A percentile compares a stretch with the other conserved stretches of the same genome.
Conservation (phyloP, 1,284 basidiomycete species). For the Anthracocystis walkeri region DNA sequence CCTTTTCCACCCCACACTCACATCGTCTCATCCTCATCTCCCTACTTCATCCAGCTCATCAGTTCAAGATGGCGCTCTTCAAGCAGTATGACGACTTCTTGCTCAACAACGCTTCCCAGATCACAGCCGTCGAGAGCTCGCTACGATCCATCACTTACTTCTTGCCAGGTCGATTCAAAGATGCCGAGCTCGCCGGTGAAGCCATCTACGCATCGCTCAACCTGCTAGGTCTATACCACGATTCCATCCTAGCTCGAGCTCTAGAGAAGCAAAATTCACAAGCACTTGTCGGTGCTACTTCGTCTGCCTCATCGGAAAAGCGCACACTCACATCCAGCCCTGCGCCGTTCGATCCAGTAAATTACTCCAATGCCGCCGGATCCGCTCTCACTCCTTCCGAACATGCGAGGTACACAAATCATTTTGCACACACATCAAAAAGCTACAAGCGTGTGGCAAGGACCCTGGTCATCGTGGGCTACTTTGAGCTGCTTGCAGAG, state of each 20-base stretch:
- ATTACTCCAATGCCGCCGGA: slow-evolving; percentile 11
- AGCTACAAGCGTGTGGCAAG: slow-evolving; percentile 67
- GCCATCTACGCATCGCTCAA: slow-evolving; percentile 70
- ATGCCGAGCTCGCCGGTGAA: slow-evolving; percentile 79
- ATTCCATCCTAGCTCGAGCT: slow-evolving; percentile 69
- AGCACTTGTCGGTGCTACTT: not conserved
- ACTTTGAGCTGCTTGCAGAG: slow-evolving; percentile 70
- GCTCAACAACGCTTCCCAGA: slow-evolving; percentile 66
- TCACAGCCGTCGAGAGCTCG: slow-evolving; percentile 87
- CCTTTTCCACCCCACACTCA: not conserved
- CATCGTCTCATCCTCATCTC: not conserved
- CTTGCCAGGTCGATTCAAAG: slow-evolving; percentile 93
- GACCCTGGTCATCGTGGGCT: slow-evolving; percentile 65
- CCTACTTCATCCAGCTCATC: not conserved
- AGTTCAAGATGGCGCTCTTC: slow-evolving; percentile 51
- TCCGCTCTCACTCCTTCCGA: slow-evolving; percentile 61
- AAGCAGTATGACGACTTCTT: slow-evolving; percentile 66
- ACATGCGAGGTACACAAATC: slow-evolving; percentile 70
- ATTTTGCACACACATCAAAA: slow-evolving; percentile 62
- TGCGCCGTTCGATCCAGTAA: slow-evolving; percentile 5
- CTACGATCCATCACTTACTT: slow-evolving; percentile 92
- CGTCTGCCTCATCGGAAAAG: slow-evolving; percentile 12
- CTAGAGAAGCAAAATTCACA: slow-evolving; percentile 46
- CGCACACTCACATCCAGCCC: not conserved
- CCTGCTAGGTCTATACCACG: slow-evolving; percentile 71